Evolutionary conservation across 306 rosid species (phyloP), one percentile per base, ranked within the genome.

Genomic region (Echinosophora koreensis): DNA sequence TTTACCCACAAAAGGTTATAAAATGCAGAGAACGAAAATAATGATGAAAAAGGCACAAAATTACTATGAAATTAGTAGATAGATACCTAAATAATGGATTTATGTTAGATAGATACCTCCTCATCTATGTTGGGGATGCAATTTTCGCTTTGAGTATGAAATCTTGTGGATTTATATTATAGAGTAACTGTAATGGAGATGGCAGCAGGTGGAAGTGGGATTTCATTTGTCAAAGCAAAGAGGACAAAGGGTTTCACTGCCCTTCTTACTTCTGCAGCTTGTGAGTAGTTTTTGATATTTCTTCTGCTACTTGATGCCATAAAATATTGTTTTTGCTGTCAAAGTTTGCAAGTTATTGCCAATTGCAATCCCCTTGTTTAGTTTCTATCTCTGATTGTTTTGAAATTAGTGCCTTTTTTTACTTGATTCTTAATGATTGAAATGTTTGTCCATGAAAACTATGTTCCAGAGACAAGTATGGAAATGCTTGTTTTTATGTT

Each of bases 271-370:
- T 84, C 85, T 71, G 93, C 93, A 81, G 93, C 91, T 85, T 92
- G 93, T 84, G 98, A 92, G 86, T 94, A 96, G 98, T 39, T 90
- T 70, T 86, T 94, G n/a, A 86, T 92, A 58, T 87, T 92, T 84
- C 88, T 92, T 65, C 83, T 94, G 86, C 83, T 92, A 62, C 12
- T 89, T 15, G 77, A 92, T 80, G 89, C 88, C 76, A 68, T 77
- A 42, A 54, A 22, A 22, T 94, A 50, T 92, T 92, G 34, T 90
- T 87, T 78, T 51, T 88, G 63, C 82, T 92, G 51, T 85, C 86
- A 44, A 92, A 73, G 57, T 89, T 92, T 83, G 97, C 97, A 28
- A 68, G 77, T 35, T 85, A 85, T 79, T 94, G 97, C 85, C 73
- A 89, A 11, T 74, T 92, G 89, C 90, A 85, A 81, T 30, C 32